Conservation (phyloP, 1,139 yeast species). For the Zygosaccharomyces pseudobailii region DNA sequence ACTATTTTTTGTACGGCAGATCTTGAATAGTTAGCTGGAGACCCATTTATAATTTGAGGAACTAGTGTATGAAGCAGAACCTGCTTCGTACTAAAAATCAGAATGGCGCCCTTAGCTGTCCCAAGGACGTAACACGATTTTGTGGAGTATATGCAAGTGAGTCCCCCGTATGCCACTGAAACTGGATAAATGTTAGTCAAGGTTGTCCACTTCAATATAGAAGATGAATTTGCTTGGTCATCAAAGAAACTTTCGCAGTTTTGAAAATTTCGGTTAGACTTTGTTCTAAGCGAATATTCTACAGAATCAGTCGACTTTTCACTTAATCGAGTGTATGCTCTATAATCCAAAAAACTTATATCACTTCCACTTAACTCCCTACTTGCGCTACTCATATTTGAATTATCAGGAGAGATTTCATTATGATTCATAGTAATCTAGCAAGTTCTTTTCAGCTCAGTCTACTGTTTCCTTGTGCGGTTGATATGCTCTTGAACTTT, state of each 20-base stretch:
- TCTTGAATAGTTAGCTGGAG: constrained; percentile 11
- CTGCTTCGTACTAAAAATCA: constrained; percentile 30
- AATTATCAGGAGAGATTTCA: constrained; percentile 7
- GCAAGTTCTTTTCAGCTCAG: neutral
- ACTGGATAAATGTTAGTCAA: constrained; percentile 25
- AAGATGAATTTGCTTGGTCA: constrained; percentile 4
- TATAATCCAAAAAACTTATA: constrained; percentile 11
- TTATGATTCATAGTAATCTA: constrained; percentile 12
- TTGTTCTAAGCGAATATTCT: neutral
- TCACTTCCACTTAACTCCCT: constrained; percentile 4
- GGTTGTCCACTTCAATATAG: constrained; percentile 24
- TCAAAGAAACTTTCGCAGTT: constrained; percentile 5
- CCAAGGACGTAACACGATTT: constrained; percentile 28
- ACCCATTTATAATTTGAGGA: constrained; percentile 16
- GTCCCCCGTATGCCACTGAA: constrained; percentile 30
- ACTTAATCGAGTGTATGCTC: constrained; percentile 9
- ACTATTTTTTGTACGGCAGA: constrained; percentile 43
- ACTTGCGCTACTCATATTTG: constrained; percentile 4
- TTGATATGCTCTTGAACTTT: no score
- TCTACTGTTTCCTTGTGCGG: neutral
- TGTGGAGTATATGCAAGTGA: constrained; percentile 25
- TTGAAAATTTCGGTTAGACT: neutral
- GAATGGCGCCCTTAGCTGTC: constrained; percentile 28
- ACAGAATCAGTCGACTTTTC: constrained; percentile 4
- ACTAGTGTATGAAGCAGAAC: constrained; percentile 24